A percentile compares a stretch with the other conserved stretches of the same genome.
Evolutionary conservation across 2,329 filamentous ascomycete genomes (phyloP).

Genomic region (Dactylellina haptotyla): DNA sequence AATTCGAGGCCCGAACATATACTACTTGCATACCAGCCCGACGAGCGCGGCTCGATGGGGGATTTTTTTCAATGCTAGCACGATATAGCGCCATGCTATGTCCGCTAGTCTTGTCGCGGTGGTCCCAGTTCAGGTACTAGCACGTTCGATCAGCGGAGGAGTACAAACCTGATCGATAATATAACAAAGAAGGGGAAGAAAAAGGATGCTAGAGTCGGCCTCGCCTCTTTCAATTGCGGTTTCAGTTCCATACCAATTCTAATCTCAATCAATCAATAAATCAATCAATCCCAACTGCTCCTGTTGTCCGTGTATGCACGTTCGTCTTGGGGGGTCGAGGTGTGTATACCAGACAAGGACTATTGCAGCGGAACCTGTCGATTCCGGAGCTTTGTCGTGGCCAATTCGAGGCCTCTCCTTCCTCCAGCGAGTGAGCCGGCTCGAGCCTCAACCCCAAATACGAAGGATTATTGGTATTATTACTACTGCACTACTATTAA

Average conservation of each 20-base stretch:
- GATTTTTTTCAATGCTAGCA: not conserved
- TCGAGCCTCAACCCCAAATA: slow-evolving; percentile 4
- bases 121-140: not conserved
- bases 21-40: not conserved
- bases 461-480: slow-evolving; percentile 20
- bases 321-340: not conserved
- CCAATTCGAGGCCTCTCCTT: slow-evolving; percentile 8
- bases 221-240: too few relatives aligned
- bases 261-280: not conserved
- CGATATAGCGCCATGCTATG: too few relatives aligned
- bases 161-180: not conserved
- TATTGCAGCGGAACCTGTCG: slow-evolving; percentile 30
- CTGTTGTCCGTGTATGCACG: too few relatives aligned
- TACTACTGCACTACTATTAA: not conserved
- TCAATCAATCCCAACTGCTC: not conserved
- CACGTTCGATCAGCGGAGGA: not conserved
- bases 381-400: slow-evolving; percentile 38
- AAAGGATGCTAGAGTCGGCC: not conserved
- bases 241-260: not conserved
- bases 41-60: slow-evolving; percentile 4
- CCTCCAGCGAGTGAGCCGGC: slow-evolving; percentile 13
- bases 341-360: not conserved
- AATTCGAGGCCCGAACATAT: slow-evolving; percentile 13
- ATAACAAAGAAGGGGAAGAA: not conserved
- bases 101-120: not conserved